Conservation (phyloP, 1,284 basidiomycete species). For the Cutaneotrichosporon daszewskae region DNA sequence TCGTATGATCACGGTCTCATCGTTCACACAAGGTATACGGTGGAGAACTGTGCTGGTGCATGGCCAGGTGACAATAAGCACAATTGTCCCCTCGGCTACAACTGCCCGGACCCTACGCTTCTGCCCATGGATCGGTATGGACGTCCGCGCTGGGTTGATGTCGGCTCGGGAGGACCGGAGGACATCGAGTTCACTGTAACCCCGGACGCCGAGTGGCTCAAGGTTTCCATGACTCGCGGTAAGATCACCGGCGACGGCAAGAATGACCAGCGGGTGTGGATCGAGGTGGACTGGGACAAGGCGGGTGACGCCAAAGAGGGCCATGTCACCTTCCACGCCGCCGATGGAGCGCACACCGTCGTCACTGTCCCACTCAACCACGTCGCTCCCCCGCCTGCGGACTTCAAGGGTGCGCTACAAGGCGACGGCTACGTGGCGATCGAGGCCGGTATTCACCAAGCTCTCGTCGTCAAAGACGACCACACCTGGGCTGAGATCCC, state of each 20-base stretch:
- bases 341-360: too few relatives aligned
- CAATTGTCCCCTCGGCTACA: conserved; percentile 52
- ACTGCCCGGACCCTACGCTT: conserved; percentile 53
- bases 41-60: conserved; percentile 55
- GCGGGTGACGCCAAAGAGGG: not conserved
- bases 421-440: conserved; percentile 60
- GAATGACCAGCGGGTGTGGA: conserved; percentile 55
- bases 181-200: conserved; percentile 57
- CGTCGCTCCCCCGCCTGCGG: conserved; percentile 29
- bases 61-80: conserved; percentile 38
- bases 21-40: conserved; percentile 56
- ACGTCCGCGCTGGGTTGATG: conserved; percentile 57
- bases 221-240: conserved; percentile 51
- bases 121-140: conserved; percentile 56
- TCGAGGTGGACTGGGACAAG: conserved; percentile 57
- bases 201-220: conserved; percentile 56
- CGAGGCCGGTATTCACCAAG: conserved; percentile 57
- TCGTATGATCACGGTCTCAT: not conserved
- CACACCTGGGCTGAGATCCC: conserved; percentile 59
- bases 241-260: conserved; percentile 51
- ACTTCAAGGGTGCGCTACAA: conserved; percentile 61
- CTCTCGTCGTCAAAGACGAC: conserved; percentile 35
- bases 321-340: too few relatives aligned
- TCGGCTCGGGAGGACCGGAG: conserved; percentile 58
- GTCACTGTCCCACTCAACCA: conserved; percentile 47